These are phyloP conservation scores for Crithidia brevicula DNA, from an alignment of 208 protist species.

Conservation along the genomic window DNA sequence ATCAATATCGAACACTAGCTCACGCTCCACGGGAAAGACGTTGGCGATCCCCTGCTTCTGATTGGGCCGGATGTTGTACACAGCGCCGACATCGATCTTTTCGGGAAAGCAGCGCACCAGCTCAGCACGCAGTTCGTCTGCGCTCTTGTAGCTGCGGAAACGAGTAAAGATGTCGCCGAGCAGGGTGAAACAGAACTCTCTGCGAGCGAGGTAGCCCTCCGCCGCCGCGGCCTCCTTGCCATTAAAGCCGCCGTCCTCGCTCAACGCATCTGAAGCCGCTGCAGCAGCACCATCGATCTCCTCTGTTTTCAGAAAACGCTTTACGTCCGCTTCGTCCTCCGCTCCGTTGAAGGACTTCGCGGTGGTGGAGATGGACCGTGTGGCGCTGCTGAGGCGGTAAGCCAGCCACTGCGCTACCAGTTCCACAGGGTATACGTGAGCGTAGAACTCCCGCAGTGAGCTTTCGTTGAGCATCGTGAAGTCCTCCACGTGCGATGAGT, in stretches of 20 bases:
- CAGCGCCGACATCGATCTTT: constrained; percentile 91
- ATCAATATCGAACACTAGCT: constrained; percentile 99
- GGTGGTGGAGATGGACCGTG: not conserved
- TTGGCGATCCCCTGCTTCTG: constrained; percentile 83
- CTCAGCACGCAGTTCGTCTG: constrained; percentile 70
- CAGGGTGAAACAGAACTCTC: constrained; percentile 92
- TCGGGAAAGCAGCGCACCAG: constrained; percentile 81
- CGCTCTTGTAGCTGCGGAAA: constrained; percentile 81
- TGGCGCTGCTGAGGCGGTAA: constrained; percentile 43
- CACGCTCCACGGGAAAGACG: constrained; percentile 89
- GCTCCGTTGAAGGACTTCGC: not conserved
- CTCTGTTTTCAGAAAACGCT: not conserved
- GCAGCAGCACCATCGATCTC: not conserved
- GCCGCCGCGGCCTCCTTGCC: constrained; percentile 30
- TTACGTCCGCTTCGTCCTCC: not conserved
- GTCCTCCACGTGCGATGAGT: not conserved
- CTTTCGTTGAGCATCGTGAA: constrained; percentile 64
- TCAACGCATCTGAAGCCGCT: not conserved
- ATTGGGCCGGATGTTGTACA: constrained; percentile 87
- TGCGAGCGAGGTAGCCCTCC: constrained; percentile 73
- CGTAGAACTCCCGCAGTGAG: constrained; percentile 87
- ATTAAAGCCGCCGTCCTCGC: constrained; percentile 1
- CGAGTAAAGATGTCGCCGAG: constrained; percentile 91
- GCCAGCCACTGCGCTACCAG: constrained; percentile 82
- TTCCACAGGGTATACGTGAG: constrained; percentile 87